Percentiles rank a stretch among this genome's conserved stretches.
Conservation (phyloP, 345 rosid species). For the Populus davidiana region DNA sequence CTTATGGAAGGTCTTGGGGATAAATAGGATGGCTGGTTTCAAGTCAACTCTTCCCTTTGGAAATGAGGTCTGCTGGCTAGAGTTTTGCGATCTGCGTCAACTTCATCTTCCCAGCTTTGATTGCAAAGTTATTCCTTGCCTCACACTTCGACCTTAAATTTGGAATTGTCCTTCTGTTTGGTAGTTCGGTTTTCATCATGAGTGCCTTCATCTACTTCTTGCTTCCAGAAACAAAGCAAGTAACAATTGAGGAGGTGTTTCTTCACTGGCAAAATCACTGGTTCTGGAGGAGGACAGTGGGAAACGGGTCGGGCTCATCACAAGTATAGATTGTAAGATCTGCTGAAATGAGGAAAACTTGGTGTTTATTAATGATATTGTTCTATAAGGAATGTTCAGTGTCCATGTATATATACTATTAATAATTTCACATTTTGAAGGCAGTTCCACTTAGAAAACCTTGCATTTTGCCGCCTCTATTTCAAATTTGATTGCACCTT, state of each 20-base stretch:
- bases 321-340: not conserved
- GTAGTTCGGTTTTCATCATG: conserved; percentile 27
- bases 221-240: conserved; percentile 43
- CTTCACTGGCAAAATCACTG: conserved; percentile 35
- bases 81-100: conserved; percentile 12
- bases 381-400: not conserved
- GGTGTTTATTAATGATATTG: not conserved
- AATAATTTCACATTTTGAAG: not conserved
- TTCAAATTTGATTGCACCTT: too few species aligned
- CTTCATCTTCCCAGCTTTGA: conserved; percentile 26
- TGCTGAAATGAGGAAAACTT: not conserved
- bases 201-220: conserved; percentile 23
- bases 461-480: too few species aligned
- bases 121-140: conserved; percentile 21
- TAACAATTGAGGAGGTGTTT: conserved; percentile 34
- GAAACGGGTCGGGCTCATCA: not conserved
- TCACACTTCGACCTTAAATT: conserved; percentile 28
- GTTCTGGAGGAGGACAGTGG: conserved; percentile 23
- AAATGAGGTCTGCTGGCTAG: not conserved
- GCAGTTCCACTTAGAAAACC: not conserved
- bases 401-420: not conserved
- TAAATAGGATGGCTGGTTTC: conserved; percentile 23
- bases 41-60: conserved; percentile 17
- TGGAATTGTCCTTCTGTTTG: conserved; percentile 33
- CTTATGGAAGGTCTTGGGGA: conserved; percentile 20